Evolutionary conservation across 2,329 filamentous ascomycete genomes (phyloP), one percentile per base, ranked within the genome.

Genomic region (Monosporascus sp.): DNA sequence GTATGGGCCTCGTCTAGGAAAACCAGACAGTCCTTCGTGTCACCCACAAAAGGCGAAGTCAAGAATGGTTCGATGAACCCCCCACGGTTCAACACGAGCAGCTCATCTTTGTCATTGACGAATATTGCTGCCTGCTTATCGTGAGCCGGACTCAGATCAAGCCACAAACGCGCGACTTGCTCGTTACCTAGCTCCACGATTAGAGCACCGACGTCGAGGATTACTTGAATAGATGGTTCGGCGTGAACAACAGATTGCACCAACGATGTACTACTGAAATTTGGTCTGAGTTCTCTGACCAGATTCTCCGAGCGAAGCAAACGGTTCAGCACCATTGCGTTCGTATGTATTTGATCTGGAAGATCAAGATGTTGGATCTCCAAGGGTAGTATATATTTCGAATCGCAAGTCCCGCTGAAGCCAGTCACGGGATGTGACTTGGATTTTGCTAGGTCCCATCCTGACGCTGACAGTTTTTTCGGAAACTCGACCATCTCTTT

Each of bases 1-100:
- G 86, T 89, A 55, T 91, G 86, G 0, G 80, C 77, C 53, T 91
- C 82, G 48, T 91, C 87, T 0, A 92, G 72, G 51, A 84, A 91
- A 0, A 90, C 74, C 0, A 89, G 64, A 51, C 86, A 91, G 0
- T 58, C 58, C 5, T 82, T 80, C 0, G 86, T 66, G 6, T 83
- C 76, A 0, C 74, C 71, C 0, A 71, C 67, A 58, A 81, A 89
- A 0, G 84, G 76, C 0, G 88, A 90, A 0, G 71, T 75, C 3
- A 78, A 74, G 0, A 91, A 70, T 0, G 68, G 61, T 38, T 84
- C 78, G 0, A 75, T 57, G 0, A 64, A 62, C 0, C 75, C 78
- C 3, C 68, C 65, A 0, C 75, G 71, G 53, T 83, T 76, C 0
- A 85, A 39, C 0, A 86, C 79, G 1, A 67, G 74, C 0, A 84